Base-by-base conservation (phyloP, 805 yeast species). In the Saccharomycopsis capsularis region DNA sequence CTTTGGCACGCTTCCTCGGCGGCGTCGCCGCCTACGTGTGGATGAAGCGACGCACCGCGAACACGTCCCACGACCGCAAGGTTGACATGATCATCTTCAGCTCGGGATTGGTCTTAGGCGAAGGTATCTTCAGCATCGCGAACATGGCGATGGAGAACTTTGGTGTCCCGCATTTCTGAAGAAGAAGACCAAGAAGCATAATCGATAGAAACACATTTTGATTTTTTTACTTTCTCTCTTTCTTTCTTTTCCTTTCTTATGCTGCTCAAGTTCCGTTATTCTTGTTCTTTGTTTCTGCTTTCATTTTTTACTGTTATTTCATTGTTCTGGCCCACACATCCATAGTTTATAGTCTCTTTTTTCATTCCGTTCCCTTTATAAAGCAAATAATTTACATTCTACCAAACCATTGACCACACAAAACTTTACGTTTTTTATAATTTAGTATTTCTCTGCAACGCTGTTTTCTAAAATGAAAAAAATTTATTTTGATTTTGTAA, bases 61-160 rank as follows among this genome's bases (percentile, higher is more conserved):
- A 63, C 47, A n/a, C n/a, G n/a, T 4, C 21, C 9, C 68, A 72
- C 6, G 70, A 69, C 42, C 77, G 77, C 23, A 79, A 78, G 54
- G 86, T 93, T 1, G 73, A 73, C 39, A 74, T 91, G 79, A 88
- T 91, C 53, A 89, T 91, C 18, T 79, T 88, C 57, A 86, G 96
- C 59, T 82, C 95, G 57, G 99, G 99, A 0, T 70, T 91, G 52
- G 95, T 91, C 2, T 68, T 91, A 19, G 99, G 99, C 16, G 99
- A 91, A 65, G 98, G 99, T 2, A 70, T 91, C 42, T 79, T 88
- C 58, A 86, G 96, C 59, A 84, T 86, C 11, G 68, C 85, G 25
- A 85, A 85, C 36, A 84, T 91, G 91, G 57, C 84, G 1, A 67
- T 89, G 59, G 82, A 95, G 1, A 76, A 84, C 56, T 58, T 85